Conservation (phyloP, 2,329 filamentous ascomycete species). For the Fusarium coffeatum region DNA sequence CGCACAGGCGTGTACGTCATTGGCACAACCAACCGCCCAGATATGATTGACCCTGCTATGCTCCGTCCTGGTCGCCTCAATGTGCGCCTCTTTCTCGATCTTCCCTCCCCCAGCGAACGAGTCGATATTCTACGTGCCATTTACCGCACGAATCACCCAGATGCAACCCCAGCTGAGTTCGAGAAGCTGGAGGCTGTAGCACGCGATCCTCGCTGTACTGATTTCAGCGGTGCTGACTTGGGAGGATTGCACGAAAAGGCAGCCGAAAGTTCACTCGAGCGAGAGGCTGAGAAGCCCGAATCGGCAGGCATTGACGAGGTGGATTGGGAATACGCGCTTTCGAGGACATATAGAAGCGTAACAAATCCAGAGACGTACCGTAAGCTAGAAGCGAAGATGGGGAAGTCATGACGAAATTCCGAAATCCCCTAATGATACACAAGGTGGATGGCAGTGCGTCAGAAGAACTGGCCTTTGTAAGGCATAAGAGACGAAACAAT, state of each 20-base stretch:
- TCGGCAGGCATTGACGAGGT: constrained; percentile 47
- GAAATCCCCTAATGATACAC: neutral
- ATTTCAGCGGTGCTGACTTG: constrained; percentile 79
- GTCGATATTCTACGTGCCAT: constrained; percentile 85
- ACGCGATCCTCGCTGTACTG: constrained; percentile 72
- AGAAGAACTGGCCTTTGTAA: neutral
- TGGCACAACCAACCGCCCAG: constrained; percentile 92
- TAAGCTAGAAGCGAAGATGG: constrained; percentile 43
- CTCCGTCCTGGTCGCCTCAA: constrained; percentile 90
- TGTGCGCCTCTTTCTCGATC: constrained; percentile 87
- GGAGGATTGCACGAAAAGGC: constrained; percentile 62
- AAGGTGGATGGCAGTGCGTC: neutral
- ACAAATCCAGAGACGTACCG: constrained; percentile 59
- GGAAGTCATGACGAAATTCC: constrained; percentile 9
- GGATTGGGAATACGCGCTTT: constrained; percentile 67
- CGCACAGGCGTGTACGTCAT: constrained; percentile 92
- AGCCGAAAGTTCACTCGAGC: constrained; percentile 60
- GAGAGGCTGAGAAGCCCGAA: constrained; percentile 44
- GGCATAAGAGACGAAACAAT: neutral
- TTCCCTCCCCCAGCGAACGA: constrained; percentile 82
- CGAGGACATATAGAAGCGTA: constrained; percentile 63
- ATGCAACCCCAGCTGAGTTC: constrained; percentile 58
- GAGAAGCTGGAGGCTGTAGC: constrained; percentile 73
- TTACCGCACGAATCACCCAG: constrained; percentile 59
- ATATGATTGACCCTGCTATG: constrained; percentile 97